Base-by-base conservation (phyloP, 2,329 filamentous ascomycete genomes). In the Fusarium sororula region DNA sequence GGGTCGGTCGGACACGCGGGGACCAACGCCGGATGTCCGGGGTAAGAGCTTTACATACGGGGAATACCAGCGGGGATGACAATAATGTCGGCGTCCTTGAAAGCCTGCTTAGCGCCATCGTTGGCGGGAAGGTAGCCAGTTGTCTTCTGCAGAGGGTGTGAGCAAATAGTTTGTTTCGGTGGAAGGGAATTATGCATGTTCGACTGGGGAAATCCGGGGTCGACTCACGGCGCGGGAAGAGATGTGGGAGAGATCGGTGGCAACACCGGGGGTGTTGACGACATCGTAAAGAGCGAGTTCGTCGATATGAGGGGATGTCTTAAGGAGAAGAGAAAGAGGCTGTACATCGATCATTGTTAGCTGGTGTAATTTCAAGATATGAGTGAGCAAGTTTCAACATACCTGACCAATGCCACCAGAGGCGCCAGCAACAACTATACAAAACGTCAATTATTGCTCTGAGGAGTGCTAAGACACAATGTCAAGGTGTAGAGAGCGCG, bases 231-330 rank as follows among this genome's bases (percentile, higher is more conserved):
- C 96, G 79, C 90, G 89, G 72, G 95, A 94, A 69, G 96, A 98
- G 86, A 99, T 98, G 89, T 99, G 96, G 70, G 95, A 98, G 70
- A 99, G 91, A 84, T 99, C 96, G 81, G 96, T 92, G 76, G 95
- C 94, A 82, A 99, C 96, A 85, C 96, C 96, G 79, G 95, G 95
- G 57, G 95, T 97, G 90, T 98, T 98, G 85, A 98, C 96, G 77
- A 99, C 95, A 97, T 99, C 96, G 89, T 98, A 99, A 80, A 99
- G 93, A 71, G 95, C 89, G 80, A 99, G 94, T 88, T 98, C 94
- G 81, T 96, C 93, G 80, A 99, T 89, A 81, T 94, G 91, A 75
- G 95, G 93, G 82, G 89, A 94, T 77, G 93, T 91, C 91, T 99
- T 99, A 83, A 98, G 90, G 80, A 99, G 93, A 78, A 99, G 94